Base-by-base conservation (phyloP, 768 basidiomycete species). In the Steccherinum ochraceum region DNA sequence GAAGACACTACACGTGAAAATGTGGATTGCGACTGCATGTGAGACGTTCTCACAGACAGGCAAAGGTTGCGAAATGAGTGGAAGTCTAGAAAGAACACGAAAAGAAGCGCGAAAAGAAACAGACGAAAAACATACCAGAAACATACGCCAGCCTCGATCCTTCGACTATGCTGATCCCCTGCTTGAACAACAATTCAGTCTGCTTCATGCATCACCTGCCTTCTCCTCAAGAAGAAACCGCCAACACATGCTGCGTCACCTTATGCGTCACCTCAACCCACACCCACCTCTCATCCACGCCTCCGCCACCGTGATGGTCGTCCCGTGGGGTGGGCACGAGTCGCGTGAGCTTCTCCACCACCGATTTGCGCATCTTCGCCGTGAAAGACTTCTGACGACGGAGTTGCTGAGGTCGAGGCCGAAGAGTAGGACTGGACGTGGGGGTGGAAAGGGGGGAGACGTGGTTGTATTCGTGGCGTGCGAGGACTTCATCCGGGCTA, bases 211-310 rank as follows among this genome's bases (percentile, higher is more conserved):
- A n/a, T n/a, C n/a, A n/a, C n/a, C n/a, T n/a, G n/a, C n/a, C n/a
- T n/a, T n/a, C n/a, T n/a, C n/a, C n/a, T n/a, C n/a, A n/a, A 12
- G 55, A 53, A 39, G 51, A 46, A 46, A 55, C 54, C 3, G 54
- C 55, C 49, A 57, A 40, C 16, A 58, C 51, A 12, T 57, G 60
- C 54, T 64, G 63, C 40, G 57, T 62, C 45, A 66, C 61, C 24
- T 54, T 60, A 26, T 62, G 65, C 40, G 55, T 56, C 49, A 66
- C 62, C 52, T 66, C 65, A 19, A 66, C 62, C 45, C 56, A 61
- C 30, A 66, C 61, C 65, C 65, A 66, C 42, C 56, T 48, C 19
- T 64, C 63, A 19, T 54, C 55, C 48, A 41, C 19, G 56, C 50
- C 52, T 55, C 54, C 42, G 57, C 56, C 11, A 52, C 57, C 23